Percentiles rank a stretch among this genome's conserved stretches.
Conservation (phyloP, 306 rosid genomes). For the Hippophae rhamnoides region DNA sequence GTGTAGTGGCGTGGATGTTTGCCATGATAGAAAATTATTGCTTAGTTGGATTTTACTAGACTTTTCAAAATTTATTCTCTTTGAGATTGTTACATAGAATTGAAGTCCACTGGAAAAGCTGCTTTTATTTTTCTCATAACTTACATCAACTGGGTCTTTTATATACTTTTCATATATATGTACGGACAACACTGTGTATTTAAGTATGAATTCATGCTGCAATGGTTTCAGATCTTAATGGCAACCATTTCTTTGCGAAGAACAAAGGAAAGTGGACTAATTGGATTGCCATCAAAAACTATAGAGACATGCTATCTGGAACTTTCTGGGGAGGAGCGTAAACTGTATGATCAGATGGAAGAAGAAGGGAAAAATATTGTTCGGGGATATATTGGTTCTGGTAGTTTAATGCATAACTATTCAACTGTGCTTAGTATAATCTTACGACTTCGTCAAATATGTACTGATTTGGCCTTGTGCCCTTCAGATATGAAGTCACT, state of each 20-base stretch:
- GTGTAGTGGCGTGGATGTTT: too few relatives aligned
- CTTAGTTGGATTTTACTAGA: too few relatives aligned
- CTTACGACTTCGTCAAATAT: slow-evolving; percentile 74
- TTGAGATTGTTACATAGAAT: too few relatives aligned
- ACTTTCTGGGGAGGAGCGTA: slow-evolving; percentile 60
- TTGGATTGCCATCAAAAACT: slow-evolving; percentile 60
- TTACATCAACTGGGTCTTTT: too few relatives aligned
- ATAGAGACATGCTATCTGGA: slow-evolving; percentile 52
- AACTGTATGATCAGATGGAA: slow-evolving; percentile 51
- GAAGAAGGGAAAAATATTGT: slow-evolving; percentile 27
- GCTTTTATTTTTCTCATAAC: too few relatives aligned
- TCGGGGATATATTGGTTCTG: slow-evolving; percentile 13
- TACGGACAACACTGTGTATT: too few relatives aligned
- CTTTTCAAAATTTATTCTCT: too few relatives aligned
- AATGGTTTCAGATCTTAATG: slow-evolving; percentile 47
- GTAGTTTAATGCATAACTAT: slow-evolving; percentile 26
- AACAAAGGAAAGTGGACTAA: slow-evolving; percentile 52
- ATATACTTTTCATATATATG: too few relatives aligned
- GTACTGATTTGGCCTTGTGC: slow-evolving; percentile 56
- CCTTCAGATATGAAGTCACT: slow-evolving; percentile 43
- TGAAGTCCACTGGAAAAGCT: too few relatives aligned
- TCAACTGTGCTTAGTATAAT: slow-evolving; percentile 46
- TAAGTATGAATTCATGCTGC: neutral
- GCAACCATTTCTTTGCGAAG: slow-evolving; percentile 67
- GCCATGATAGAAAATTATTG: too few relatives aligned